Evolutionary conservation across 768 basidiomycete genomes (phyloP).

Genomic region (Lanmaoa pseudosensibilis): DNA sequence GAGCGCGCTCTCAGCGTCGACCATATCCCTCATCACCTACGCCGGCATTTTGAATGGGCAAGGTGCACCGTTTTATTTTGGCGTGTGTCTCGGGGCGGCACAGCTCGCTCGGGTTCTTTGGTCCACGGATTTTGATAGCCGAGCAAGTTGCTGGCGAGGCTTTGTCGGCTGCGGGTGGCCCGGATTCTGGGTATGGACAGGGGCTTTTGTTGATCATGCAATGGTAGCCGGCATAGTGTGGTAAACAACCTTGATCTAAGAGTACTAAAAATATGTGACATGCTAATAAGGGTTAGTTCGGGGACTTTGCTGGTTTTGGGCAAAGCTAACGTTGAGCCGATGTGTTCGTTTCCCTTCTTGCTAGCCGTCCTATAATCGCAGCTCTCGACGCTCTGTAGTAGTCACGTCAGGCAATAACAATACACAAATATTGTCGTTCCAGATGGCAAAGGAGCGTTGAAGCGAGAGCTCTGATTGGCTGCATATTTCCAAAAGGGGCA

Average conservation of each 20-base stretch:
- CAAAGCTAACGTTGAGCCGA: too few relatives aligned
- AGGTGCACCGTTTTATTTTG: constrained; percentile 76
- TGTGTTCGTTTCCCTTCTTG: too few relatives aligned
- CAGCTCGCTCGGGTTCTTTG: constrained; percentile 80
- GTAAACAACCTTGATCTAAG: neutral
- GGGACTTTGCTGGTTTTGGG: too few relatives aligned
- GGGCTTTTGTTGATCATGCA: constrained; percentile 69
- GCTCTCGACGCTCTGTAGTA: too few relatives aligned
- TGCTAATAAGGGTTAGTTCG: too few relatives aligned
- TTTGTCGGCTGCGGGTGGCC: constrained; percentile 88
- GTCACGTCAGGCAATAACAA: too few relatives aligned
- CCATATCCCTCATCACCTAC: constrained; percentile 70
- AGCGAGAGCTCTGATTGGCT: too few relatives aligned
- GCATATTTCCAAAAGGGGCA: too few relatives aligned
- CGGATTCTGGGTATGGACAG: constrained; percentile 87
- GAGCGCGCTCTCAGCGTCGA: constrained; percentile 65
- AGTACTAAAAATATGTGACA: neutral
- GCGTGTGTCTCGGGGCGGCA: constrained; percentile 65
- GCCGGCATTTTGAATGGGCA: constrained; percentile 82
- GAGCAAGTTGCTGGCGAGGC: constrained; percentile 85
- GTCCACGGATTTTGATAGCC: constrained; percentile 70
- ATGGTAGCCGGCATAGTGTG: constrained; percentile 15
- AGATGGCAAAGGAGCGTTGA: too few relatives aligned
- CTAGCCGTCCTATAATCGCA: too few relatives aligned
- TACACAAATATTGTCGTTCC: too few relatives aligned